Evolutionary conservation across 345 rosid genomes (phyloP).

Genomic region (Sonneratia alba): DNA sequence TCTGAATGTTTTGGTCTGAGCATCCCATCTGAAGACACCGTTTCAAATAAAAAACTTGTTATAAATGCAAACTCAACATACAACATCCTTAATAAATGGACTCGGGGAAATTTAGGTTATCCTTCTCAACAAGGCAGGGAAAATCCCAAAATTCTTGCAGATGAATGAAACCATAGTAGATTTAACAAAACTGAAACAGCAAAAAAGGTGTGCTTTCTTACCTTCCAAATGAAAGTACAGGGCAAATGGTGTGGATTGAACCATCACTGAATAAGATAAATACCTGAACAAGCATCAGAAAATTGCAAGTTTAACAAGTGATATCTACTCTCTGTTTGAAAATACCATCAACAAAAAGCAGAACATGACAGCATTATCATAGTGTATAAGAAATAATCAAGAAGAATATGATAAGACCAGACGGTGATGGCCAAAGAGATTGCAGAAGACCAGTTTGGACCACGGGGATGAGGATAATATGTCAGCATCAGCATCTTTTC

Average conservation of each 20-base stretch:
- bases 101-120: neutral
- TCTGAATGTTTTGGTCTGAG: conserved; percentile 47
- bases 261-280: conserved; percentile 77
- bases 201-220: conserved; percentile 10
- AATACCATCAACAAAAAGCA: too few relatives aligned
- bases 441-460: neutral
- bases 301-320: neutral
- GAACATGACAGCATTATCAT: too few relatives aligned
- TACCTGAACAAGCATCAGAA: conserved; percentile 44
- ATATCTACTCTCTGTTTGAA: neutral
- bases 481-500: neutral
- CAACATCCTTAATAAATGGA: neutral
- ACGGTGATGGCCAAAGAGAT: too few relatives aligned
- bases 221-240: conserved; percentile 93
- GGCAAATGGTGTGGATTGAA: conserved; percentile 75
- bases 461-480: neutral
- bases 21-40: conserved; percentile 84
- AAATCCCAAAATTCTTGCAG: neutral
- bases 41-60: conserved; percentile 18
- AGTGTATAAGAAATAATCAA: too few relatives aligned
- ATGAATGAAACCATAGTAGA: neutral
- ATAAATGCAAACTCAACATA: conserved; percentile 10
- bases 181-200: too few relatives aligned
- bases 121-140: neutral
- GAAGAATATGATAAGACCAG: too few relatives aligned